Conservation (phyloP, 108 stramenopile species). For the Cyclotella baltica region DNA sequence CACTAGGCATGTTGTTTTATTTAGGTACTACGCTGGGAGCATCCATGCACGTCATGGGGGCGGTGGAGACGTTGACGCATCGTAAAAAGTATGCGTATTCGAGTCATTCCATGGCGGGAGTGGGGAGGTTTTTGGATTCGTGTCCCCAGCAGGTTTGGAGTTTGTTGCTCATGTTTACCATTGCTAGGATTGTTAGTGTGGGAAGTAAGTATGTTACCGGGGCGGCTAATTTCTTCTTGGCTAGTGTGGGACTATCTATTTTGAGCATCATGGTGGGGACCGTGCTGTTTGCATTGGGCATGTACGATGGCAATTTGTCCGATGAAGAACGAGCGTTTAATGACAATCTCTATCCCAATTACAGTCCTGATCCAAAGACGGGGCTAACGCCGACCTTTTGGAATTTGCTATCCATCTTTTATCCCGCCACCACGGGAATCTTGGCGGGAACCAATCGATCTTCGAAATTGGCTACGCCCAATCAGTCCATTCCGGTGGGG, state of each 20-base stretch:
- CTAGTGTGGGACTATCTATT: conserved; percentile 59
- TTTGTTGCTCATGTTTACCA: conserved; percentile 45
- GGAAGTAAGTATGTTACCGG: conserved; percentile 69
- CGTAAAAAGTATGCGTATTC: conserved; percentile 26
- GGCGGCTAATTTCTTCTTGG: conserved; percentile 59
- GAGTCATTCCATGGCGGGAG: neutral
- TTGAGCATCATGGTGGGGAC: conserved; percentile 51
- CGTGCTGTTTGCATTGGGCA: conserved; percentile 55
- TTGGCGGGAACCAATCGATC: conserved; percentile 81
- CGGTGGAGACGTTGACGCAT: conserved; percentile 64
- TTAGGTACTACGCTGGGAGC: conserved; percentile 75
- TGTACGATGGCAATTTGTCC: conserved; percentile 48
- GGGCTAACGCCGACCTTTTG: conserved; percentile 68
- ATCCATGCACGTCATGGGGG: conserved; percentile 77
- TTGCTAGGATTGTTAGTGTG: conserved; percentile 53
- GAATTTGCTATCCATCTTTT: conserved; percentile 74
- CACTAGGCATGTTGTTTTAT: conserved; percentile 79
- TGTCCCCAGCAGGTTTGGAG: conserved; percentile 27
- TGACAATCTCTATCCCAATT: conserved; percentile 67
- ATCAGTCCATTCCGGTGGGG: conserved; percentile 68
- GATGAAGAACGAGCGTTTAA: conserved; percentile 30
- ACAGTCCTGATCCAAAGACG: conserved; percentile 66
- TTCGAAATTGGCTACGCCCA: conserved; percentile 66
- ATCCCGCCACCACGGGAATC: conserved; percentile 83
- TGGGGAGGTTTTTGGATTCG: neutral